Evolutionary conservation across 139 green algal genomes (phyloP), one percentile per base, ranked within the genome.

Genomic region (Prasinococcaceae sp.): DNA sequence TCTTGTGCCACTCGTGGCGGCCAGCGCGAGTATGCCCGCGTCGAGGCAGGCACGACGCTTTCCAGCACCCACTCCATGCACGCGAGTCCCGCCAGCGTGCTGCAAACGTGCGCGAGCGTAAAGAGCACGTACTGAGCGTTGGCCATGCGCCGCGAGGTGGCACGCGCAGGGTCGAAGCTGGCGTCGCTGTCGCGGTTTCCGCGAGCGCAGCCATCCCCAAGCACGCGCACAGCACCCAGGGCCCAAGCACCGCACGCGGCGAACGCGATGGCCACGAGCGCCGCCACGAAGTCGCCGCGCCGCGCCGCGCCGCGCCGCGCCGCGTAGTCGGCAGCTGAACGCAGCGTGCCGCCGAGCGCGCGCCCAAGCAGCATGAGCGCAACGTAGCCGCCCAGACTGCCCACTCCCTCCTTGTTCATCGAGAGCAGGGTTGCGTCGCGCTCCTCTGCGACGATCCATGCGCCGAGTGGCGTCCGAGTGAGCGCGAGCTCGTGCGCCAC

Each of bases 351-450:
- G 9, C 54, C 73, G 27, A 68, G 16, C 5, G 55, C 54, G 1
- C 58, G 61, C 10, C 74, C 77, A 37, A 61, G 41, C 29, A 87
- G 50, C 53, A 82, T 54, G 25, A 94, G 53, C 0, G 72, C 75
- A 53, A 58, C 74, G 64, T 87, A 94, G 23, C 85, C 84, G 0
- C 52, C 41, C 23, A 85, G 35, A 0, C 77, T 89, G 17, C 68
- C 49, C 6, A 92, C 12, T 4, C 85, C 84, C 62, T 93, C 85
- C 53, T 90, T 93, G 63, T 94, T 94, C 23, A 77, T 61, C 14
- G 33, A 40, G 25, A 78, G 5, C n/a, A 76, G 46, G 17, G 28
- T 43, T 2, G n/a, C 23, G 24, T 40, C 60, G 1, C 74, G 53
- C 8, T 68, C 39, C 4, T 74, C 46, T 0, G 50, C 55, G 58